phyloP scores from a whole-genome alignment of 176 grass and related monocot species.

The Bothriochloa decipiens region DNA sequence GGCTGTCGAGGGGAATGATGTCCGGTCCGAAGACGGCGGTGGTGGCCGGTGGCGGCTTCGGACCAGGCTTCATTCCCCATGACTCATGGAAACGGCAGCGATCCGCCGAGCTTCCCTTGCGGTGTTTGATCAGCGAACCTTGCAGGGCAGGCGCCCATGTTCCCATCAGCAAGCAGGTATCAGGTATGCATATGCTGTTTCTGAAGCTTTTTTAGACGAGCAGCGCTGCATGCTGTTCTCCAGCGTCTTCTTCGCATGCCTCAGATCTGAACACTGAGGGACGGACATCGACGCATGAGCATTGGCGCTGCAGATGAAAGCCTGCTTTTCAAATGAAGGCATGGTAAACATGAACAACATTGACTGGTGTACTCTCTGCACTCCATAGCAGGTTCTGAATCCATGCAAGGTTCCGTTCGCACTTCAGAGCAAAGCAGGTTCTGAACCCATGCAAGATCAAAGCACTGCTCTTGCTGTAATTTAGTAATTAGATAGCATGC shows the following conservation, averaged over 20 bases:
- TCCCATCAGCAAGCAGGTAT: no score
- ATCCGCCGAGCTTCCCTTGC: slow-evolving; percentile 4
- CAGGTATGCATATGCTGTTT: background rate
- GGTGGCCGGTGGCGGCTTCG: slow-evolving; percentile 49
- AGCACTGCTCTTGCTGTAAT: background rate
- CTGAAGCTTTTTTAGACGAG: background rate
- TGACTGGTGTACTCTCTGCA: no score
- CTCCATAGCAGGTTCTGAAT: no score
- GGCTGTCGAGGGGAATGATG: slow-evolving; percentile 61
- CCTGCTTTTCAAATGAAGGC: background rate
- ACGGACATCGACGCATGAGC: background rate
- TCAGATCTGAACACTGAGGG: background rate
- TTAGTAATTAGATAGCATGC: background rate
- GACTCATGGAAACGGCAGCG: slow-evolving; percentile 47
- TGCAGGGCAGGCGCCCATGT: background rate
- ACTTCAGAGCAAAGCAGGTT: background rate
- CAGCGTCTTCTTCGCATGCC: background rate
- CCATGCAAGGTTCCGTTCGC: no score
- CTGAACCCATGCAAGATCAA: no score
- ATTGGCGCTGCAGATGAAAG: background rate
- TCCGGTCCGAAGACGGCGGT: slow-evolving; percentile 43
- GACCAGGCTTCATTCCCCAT: slow-evolving; percentile 83
- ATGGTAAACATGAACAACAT: no score
- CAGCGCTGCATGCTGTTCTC: background rate
- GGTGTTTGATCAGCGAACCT: background rate